A percentile compares a stretch with the other conserved stretches of the same genome.
Evolutionary conservation across 805 yeast species (phyloP).

Genomic region (Kodamaea sagamina): DNA sequence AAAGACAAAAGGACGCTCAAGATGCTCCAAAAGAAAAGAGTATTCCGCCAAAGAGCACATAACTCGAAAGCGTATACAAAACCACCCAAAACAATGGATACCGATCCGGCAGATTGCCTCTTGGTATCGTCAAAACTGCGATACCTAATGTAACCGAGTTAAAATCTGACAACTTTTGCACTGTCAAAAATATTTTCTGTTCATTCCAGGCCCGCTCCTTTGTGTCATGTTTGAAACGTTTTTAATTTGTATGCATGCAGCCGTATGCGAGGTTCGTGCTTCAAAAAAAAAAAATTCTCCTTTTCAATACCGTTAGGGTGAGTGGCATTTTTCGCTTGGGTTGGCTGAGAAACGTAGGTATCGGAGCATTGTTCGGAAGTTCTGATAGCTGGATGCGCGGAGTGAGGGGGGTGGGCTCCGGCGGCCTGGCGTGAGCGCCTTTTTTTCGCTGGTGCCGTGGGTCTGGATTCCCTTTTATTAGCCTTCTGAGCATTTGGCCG

Average conservation of each 20-base stretch:
- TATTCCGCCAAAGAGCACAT: background rate
- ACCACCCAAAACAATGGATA: background rate
- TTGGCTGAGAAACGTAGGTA: too few species aligned
- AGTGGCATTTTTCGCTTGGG: too few species aligned
- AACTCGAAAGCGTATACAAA: too few species aligned
- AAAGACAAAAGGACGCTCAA: background rate
- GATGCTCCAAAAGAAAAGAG: background rate
- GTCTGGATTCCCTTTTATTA: too few species aligned
- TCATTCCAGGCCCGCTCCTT: background rate
- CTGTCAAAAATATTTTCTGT: constrained; percentile 2
- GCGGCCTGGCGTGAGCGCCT: too few species aligned
- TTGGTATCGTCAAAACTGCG: constrained; percentile 1
- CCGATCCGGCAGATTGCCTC: constrained; percentile 5
- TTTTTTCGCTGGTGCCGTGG: too few species aligned
- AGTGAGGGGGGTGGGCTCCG: too few species aligned
- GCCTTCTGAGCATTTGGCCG: too few species aligned
- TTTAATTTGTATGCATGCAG: constrained; percentile 3
- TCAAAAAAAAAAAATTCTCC: background rate
- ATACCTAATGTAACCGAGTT: constrained; percentile 2
- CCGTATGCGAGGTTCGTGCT: background rate
- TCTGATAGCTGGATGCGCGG: too few species aligned
- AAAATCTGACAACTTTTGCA: background rate
- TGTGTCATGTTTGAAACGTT: constrained; percentile 2
- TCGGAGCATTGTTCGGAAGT: too few species aligned
- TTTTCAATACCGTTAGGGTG: too few species aligned